Percentiles rank a stretch among this genome's conserved stretches.
Evolutionary conservation across 2,329 filamentous ascomycete genomes (phyloP).

Genomic region (Penicillium capsulatum): DNA sequence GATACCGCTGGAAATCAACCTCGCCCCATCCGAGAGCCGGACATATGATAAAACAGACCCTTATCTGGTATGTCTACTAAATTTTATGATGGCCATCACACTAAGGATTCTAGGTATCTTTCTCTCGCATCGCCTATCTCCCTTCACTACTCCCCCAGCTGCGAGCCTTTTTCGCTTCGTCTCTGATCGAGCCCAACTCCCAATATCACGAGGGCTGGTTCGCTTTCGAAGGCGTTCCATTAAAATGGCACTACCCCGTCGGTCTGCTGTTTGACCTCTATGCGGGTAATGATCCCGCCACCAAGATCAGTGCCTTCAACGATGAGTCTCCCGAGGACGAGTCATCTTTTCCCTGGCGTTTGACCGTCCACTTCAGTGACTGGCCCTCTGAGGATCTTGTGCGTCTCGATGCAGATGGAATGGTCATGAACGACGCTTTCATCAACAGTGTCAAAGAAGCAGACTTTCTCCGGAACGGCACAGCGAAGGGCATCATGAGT

Average conservation of each 20-base stretch:
- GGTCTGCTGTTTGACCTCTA: conserved; percentile 68
- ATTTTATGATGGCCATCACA: neutral
- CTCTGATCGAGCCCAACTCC: conserved; percentile 55
- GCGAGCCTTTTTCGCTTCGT: conserved; percentile 58
- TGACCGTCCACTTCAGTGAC: conserved; percentile 59
- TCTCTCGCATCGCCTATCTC: conserved; percentile 64
- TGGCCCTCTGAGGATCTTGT: conserved; percentile 58
- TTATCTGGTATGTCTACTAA: conserved; percentile 49
- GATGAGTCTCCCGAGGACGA: too few relatives aligned
- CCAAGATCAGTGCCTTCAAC: conserved; percentile 27
- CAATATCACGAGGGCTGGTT: conserved; percentile 57
- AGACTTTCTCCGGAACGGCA: conserved; percentile 82
- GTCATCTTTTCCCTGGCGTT: conserved; percentile 54
- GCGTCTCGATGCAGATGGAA: conserved; percentile 52
- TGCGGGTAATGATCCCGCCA: conserved; percentile 50
- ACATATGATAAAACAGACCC: conserved; percentile 58
- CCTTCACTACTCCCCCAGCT: conserved; percentile 61
- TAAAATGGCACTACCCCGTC: conserved; percentile 69
- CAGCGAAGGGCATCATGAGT: conserved; percentile 84
- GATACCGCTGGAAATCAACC: conserved; percentile 56
- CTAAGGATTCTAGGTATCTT: conserved; percentile 48
- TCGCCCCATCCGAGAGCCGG: conserved; percentile 57
- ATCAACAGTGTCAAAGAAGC: conserved; percentile 73
- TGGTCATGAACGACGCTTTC: conserved; percentile 60
- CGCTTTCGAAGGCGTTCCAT: conserved; percentile 61